A percentile compares a stretch with the other conserved stretches of the same genome.
phyloP scores from a whole-genome alignment of 805 yeast species.

The Barnettozyma californica region DNA sequence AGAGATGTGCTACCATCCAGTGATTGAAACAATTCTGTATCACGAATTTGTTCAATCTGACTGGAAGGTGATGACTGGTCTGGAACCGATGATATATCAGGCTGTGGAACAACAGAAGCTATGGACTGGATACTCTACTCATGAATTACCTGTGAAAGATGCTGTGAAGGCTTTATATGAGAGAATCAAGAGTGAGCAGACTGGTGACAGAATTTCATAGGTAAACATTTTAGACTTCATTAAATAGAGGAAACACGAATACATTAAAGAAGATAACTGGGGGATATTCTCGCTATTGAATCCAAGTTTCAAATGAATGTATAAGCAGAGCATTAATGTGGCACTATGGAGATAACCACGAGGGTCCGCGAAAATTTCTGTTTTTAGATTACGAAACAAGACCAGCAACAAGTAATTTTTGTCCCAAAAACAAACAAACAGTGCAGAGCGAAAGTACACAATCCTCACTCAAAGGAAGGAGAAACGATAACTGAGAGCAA shows the following conservation, averaged over 20 bases:
- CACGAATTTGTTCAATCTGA: slow-evolving; percentile 11
- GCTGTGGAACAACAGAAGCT: slow-evolving; percentile 23
- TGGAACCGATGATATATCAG: slow-evolving; percentile 25
- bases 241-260: too few relatives aligned
- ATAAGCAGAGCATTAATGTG: too few relatives aligned
- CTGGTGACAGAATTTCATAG: slow-evolving; percentile 5
- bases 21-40: slow-evolving; percentile 17
- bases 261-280: too few relatives aligned
- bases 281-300: too few relatives aligned
- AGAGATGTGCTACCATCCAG: slow-evolving; percentile 26
- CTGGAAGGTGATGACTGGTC: slow-evolving; percentile 24
- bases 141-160: slow-evolving; percentile 16
- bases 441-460: neutral
- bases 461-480: neutral
- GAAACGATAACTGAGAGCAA: neutral
- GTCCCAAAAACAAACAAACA: neutral
- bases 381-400: neutral
- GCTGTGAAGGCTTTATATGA: slow-evolving; percentile 9
- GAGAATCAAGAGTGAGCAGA: slow-evolving; percentile 3
- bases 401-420: neutral
- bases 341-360: neutral
- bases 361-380: neutral
- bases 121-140: slow-evolving; percentile 22
- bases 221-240: too few relatives aligned
- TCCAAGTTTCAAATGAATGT: too few relatives aligned